These are phyloP conservation scores for Scedosporium dehoogii DNA, from an alignment of 2,329 filamentous ascomycete genomes.

Conservation along the genomic window DNA sequence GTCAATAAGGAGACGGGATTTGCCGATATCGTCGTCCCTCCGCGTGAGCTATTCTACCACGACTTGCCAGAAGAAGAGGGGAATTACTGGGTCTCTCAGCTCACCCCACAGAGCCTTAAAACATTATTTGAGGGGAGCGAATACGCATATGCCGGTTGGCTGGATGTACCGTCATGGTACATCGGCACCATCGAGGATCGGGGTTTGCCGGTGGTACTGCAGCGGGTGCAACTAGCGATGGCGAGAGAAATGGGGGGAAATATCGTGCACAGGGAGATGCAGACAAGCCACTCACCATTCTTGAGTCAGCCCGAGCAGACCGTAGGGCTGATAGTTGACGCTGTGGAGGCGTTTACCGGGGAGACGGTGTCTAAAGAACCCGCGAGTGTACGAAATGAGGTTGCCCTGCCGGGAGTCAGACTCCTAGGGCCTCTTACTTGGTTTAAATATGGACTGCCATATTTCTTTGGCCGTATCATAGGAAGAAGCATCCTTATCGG, in stretches of 20 bases:
- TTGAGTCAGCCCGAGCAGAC: constrained; percentile 33
- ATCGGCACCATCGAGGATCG: constrained; percentile 31
- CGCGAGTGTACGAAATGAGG: not conserved
- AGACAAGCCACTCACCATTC: constrained; percentile 38
- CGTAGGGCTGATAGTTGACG: constrained; percentile 21
- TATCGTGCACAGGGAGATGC: constrained; percentile 28
- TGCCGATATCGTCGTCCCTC: constrained; percentile 25
- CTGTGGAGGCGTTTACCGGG: constrained; percentile 1
- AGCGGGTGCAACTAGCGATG: constrained; percentile 25
- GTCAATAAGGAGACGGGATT: constrained; percentile 28
- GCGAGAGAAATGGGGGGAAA: constrained; percentile 26
- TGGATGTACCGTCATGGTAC: constrained; percentile 36
- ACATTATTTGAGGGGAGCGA: constrained; percentile 35
- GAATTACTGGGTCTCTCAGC: constrained; percentile 28
- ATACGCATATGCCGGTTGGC: constrained; percentile 33
- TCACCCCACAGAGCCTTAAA: constrained; percentile 30
- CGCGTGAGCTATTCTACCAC: constrained; percentile 37
- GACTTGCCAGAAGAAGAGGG: constrained; percentile 34
- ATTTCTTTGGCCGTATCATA: constrained; percentile 1
- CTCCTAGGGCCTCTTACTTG: not conserved
- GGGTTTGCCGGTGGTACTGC: constrained; percentile 26
- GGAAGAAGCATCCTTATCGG: not conserved
- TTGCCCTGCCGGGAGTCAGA: not conserved
- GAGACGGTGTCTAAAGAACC: not conserved
- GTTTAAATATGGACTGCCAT: not conserved